A percentile compares a stretch with the other conserved stretches of the same genome.
Evolutionary conservation across 2,329 filamentous ascomycete species (phyloP).

Genomic region (Paecilomyces variotii): DNA sequence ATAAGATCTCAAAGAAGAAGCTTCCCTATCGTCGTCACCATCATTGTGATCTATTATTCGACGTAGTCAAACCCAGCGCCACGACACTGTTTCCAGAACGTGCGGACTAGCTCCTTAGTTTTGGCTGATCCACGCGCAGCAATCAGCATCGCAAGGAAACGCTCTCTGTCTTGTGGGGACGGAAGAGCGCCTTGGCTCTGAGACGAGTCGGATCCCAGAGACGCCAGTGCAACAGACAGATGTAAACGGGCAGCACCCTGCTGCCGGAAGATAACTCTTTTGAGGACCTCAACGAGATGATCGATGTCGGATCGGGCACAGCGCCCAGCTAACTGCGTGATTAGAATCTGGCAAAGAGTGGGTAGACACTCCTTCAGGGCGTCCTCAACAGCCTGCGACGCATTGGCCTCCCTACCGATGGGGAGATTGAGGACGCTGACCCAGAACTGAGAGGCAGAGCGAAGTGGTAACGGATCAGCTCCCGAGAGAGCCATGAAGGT

Average conservation of each 20-base stretch:
- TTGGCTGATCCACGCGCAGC: slow-evolving; percentile 30
- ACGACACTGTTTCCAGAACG: slow-evolving; percentile 39
- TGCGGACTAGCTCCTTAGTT: slow-evolving; percentile 31
- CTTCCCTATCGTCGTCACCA: background rate
- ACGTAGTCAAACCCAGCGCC: slow-evolving; percentile 35
- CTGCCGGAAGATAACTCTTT: slow-evolving; percentile 35
- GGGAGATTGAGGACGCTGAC: slow-evolving; percentile 30
- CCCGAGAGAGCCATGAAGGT: slow-evolving; percentile 33
- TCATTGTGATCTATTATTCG: slow-evolving; percentile 9
- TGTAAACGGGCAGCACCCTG: slow-evolving; percentile 30
- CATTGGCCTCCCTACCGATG: slow-evolving; percentile 9
- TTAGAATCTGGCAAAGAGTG: slow-evolving; percentile 30
- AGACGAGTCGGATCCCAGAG: slow-evolving; percentile 14
- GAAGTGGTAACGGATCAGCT: slow-evolving; percentile 39
- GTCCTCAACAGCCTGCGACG: slow-evolving; percentile 17
- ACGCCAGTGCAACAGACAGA: slow-evolving; percentile 27
- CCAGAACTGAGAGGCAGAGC: slow-evolving; percentile 38
- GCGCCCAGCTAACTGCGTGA: slow-evolving; percentile 33
- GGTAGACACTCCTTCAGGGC: slow-evolving; percentile 30
- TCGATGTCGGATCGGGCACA: slow-evolving; percentile 40
- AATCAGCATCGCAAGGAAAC: slow-evolving; percentile 33
- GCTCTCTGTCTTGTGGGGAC: slow-evolving; percentile 29
- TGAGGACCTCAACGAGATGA: slow-evolving; percentile 33
- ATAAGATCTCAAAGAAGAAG: background rate
- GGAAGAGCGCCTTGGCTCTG: slow-evolving; percentile 13